phyloP scores from a whole-genome alignment of 176 grass and related monocot species.

The Hordeum vulgare region DNA sequence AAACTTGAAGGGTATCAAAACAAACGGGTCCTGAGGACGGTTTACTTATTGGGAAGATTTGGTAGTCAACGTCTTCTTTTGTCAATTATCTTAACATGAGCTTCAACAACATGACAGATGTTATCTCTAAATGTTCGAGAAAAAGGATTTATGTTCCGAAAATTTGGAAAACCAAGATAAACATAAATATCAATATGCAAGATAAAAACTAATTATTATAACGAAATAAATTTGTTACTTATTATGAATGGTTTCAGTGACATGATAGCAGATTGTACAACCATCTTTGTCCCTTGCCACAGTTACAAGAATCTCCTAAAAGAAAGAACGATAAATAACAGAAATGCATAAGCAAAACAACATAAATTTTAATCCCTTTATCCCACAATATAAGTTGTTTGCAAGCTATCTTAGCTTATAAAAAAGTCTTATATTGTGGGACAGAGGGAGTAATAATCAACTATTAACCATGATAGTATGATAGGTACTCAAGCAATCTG shows the following conservation, averaged over 20 bases:
- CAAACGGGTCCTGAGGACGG: too few species aligned
- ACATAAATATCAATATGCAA: background rate
- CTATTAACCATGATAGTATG: too few species aligned
- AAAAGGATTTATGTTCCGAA: background rate
- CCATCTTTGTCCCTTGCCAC: conserved; percentile 78
- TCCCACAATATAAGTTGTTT: too few species aligned
- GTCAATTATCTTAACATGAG: conserved; percentile 53
- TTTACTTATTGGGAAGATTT: too few species aligned
- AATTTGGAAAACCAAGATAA: background rate
- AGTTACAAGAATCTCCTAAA: conserved; percentile 73
- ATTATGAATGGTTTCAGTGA: conserved; percentile 91
- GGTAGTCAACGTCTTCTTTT: conserved; percentile 66
- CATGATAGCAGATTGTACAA: conserved; percentile 65
- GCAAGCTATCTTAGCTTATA: too few species aligned
- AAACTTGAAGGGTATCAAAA: too few species aligned
- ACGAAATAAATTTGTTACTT: conserved; percentile 37
- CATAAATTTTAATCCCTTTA: too few species aligned
- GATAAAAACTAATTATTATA: background rate
- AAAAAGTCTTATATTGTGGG: too few species aligned
- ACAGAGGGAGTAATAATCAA: too few species aligned
- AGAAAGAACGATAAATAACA: too few species aligned
- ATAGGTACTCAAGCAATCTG: too few species aligned
- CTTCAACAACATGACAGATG: conserved; percentile 90
- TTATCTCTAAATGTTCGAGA: conserved; percentile 57
- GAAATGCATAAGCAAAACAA: conserved; percentile 26